Conservation (phyloP, 78 protist genomes). For the Monosiga brevicollis region DNA sequence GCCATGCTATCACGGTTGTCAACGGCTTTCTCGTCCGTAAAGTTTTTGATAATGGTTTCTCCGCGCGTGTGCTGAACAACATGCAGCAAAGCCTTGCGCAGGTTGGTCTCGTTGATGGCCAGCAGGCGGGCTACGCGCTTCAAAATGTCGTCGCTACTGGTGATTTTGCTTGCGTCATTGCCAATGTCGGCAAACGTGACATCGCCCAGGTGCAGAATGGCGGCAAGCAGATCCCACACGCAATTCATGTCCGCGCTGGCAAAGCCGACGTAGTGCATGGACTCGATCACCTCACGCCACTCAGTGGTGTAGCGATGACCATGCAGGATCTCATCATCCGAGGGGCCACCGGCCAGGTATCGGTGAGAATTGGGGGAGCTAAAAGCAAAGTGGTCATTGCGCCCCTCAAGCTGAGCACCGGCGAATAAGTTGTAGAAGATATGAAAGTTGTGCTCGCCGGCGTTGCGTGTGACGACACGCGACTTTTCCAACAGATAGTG, state of each 20-base stretch:
- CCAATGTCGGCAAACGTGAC: slow-evolving; percentile 19
- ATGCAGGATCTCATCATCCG: neutral
- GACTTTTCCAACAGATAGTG: slow-evolving; percentile 86
- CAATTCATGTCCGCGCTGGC: neutral
- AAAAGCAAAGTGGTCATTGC: neutral
- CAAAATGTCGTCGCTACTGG: neutral
- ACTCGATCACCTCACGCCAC: neutral
- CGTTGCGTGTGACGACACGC: slow-evolving; percentile 69
- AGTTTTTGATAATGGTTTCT: neutral
- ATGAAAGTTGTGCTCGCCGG: slow-evolving; percentile 61
- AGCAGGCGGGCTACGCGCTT: slow-evolving; percentile 11
- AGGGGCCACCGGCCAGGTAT: slow-evolving; percentile 14
- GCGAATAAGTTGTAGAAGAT: slow-evolving; percentile 49
- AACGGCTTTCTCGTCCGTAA: slow-evolving; percentile 22
- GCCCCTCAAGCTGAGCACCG: slow-evolving; percentile 1
- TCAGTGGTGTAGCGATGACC: neutral
- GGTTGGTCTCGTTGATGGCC: neutral
- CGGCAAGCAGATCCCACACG: slow-evolving; percentile 30
- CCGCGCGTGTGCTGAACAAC: slow-evolving; percentile 2
- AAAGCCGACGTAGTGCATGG: neutral
- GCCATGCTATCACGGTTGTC: slow-evolving; percentile 62
- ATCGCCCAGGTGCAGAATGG: slow-evolving; percentile 56
- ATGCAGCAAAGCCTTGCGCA: neutral
- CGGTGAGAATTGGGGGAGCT: slow-evolving; percentile 15
- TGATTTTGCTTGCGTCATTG: neutral